Evolutionary conservation across 176 grass and related monocot genomes (phyloP).

Genomic region (Eleusine indica): DNA sequence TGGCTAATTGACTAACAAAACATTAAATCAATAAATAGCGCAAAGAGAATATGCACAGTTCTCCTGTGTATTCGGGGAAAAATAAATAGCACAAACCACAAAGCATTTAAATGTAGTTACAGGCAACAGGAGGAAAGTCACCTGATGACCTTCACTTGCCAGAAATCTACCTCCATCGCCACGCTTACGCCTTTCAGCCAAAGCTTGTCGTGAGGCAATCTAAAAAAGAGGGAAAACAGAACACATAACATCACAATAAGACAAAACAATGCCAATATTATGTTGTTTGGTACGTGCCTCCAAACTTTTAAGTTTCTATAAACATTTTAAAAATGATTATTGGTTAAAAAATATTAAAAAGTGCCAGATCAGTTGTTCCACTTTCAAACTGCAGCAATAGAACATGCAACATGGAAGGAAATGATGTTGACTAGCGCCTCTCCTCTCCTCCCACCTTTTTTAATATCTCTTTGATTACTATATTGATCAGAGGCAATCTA

Average conservation of each 20-base stretch:
- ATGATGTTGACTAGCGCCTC: not conserved
- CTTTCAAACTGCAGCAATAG: slow-evolving; percentile 2
- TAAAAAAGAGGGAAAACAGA: slow-evolving; percentile 41
- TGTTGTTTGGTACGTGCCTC: not conserved
- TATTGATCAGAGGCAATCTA: not conserved
- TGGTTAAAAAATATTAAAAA: not conserved
- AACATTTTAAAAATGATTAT: slow-evolving; percentile 4
- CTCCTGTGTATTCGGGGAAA: too few relatives aligned
- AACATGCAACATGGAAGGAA: not conserved
- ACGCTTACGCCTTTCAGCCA: slow-evolving; percentile 64
- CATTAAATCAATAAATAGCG: not conserved
- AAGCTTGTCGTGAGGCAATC: slow-evolving; percentile 73
- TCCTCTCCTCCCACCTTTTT: not conserved
- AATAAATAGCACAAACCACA: slow-evolving; percentile 1
- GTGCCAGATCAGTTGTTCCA: not conserved
- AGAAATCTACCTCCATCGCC: slow-evolving; percentile 78
- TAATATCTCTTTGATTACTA: not conserved
- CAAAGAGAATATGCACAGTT: too few relatives aligned
- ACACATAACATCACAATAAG: slow-evolving; percentile 25
- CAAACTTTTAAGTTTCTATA: slow-evolving; percentile 26
- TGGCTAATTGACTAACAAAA: slow-evolving; percentile 13
- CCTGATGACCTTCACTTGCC: slow-evolving; percentile 48
- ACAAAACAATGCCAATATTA: not conserved
- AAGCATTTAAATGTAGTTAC: slow-evolving; percentile 21
- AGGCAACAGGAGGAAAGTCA: slow-evolving; percentile 37